A percentile compares a stretch with the other conserved stretches of the same genome.
Conservation (phyloP, 768 basidiomycete genomes). For the Cystobasidiopsis lactophilus region DNA sequence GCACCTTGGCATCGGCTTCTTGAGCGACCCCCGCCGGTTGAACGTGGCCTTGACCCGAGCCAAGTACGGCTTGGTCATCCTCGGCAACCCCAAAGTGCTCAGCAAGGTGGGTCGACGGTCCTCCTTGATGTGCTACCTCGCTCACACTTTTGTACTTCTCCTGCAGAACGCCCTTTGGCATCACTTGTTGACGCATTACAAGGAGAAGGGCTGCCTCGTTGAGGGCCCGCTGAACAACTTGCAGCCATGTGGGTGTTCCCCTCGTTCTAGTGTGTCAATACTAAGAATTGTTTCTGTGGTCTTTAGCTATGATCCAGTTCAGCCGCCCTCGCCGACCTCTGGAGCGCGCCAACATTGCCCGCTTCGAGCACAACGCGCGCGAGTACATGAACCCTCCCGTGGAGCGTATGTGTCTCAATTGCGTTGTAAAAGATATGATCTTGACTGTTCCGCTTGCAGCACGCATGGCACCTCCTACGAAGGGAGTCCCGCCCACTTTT, state of each 20-base stretch:
- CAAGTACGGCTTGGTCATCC: slow-evolving; percentile 92
- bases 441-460: slow-evolving; percentile 3
- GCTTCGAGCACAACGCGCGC: slow-evolving; percentile 73
- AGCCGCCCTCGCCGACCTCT: slow-evolving; percentile 83
- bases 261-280: neutral
- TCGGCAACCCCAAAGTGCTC: slow-evolving; percentile 98
- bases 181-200: slow-evolving; percentile 92
- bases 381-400: slow-evolving; percentile 35
- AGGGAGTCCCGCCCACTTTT: slow-evolving; percentile 82
- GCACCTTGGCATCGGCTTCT: slow-evolving; percentile 96
- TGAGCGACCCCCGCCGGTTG: slow-evolving; percentile 86
- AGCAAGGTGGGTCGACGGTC: slow-evolving; percentile 52
- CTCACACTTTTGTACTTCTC: neutral
- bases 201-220: slow-evolving; percentile 78
- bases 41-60: slow-evolving; percentile 94
- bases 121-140: neutral
- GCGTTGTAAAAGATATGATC: slow-evolving; percentile 1
- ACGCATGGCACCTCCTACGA: slow-evolving; percentile 34
- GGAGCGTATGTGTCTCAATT: slow-evolving; percentile 9
- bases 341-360: slow-evolving; percentile 72
- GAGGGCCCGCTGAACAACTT: slow-evolving; percentile 92
- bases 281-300: neutral
- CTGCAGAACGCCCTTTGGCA: slow-evolving; percentile 91
- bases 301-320: slow-evolving; percentile 76
- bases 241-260: slow-evolving; percentile 39